Percentiles rank a stretch among this genome's conserved stretches.
Evolutionary conservation across 352 stramenopile genomes (phyloP).

Genomic region (Phytophthora crassamura): DNA sequence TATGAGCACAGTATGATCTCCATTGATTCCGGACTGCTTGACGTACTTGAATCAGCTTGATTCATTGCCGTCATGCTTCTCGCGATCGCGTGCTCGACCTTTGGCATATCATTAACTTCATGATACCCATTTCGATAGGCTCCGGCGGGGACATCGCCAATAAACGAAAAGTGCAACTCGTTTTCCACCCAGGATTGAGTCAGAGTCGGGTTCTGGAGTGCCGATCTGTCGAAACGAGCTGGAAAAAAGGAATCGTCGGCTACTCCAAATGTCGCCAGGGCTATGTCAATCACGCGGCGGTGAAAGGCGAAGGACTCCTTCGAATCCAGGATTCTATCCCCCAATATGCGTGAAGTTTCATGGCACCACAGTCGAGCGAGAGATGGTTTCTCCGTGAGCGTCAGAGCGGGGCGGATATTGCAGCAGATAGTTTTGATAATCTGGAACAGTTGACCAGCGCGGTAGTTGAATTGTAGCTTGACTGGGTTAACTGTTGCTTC

Average conservation of each 20-base stretch:
- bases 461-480: slow-evolving; percentile 69
- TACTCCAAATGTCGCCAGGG: slow-evolving; percentile 51
- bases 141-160: slow-evolving; percentile 51
- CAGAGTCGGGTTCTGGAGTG: slow-evolving; percentile 24
- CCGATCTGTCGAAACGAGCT: slow-evolving; percentile 9
- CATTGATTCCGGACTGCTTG: slow-evolving; percentile 36
- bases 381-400: slow-evolving; percentile 51
- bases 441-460: slow-evolving; percentile 44
- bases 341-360: slow-evolving; percentile 60
- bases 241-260: slow-evolving; percentile 49
- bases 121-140: slow-evolving; percentile 57
- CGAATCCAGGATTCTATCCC: slow-evolving; percentile 52
- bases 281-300: slow-evolving; percentile 53
- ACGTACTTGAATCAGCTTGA: slow-evolving; percentile 19
- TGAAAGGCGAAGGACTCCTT: slow-evolving; percentile 51
- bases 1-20: slow-evolving; percentile 62
- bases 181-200: slow-evolving; percentile 51
- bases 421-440: slow-evolving; percentile 57
- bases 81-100: slow-evolving; percentile 61
- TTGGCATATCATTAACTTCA: slow-evolving; percentile 61
- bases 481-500: slow-evolving; percentile 14
- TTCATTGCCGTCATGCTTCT: slow-evolving; percentile 68
- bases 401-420: slow-evolving; percentile 38
- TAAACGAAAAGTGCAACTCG: slow-evolving; percentile 63
- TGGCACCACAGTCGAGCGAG: slow-evolving; percentile 79